Conservation (phyloP, 2,329 filamentous ascomycete genomes). For the Trichophyton schoenleinii region DNA sequence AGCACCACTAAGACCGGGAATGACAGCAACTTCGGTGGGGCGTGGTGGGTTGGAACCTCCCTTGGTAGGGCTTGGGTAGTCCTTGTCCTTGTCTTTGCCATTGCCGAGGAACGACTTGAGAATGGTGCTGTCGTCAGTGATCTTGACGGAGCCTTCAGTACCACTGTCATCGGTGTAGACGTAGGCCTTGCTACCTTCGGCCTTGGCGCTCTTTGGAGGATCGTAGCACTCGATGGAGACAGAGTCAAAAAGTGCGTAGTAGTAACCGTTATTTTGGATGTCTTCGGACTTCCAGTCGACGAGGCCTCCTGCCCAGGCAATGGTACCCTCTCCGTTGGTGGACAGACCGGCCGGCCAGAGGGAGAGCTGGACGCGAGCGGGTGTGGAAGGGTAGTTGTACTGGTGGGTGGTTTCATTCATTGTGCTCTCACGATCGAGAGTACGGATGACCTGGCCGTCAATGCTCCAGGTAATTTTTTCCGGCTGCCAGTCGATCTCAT, state of each 20-base stretch:
- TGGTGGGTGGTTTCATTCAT: constrained; percentile 74
- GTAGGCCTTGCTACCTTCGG: constrained; percentile 54
- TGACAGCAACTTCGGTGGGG: constrained; percentile 19
- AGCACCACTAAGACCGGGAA: constrained; percentile 23
- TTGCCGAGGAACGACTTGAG: constrained; percentile 71
- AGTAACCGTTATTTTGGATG: constrained; percentile 75
- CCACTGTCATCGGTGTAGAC: constrained; percentile 53
- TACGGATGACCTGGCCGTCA: constrained; percentile 66
- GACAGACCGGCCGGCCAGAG: constrained; percentile 85
- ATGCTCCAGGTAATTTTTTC: constrained; percentile 78
- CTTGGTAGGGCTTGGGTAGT: constrained; percentile 26
- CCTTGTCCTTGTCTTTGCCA: constrained; percentile 57
- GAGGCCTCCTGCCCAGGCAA: constrained; percentile 79
- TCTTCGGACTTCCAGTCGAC: constrained; percentile 77
- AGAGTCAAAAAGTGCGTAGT: constrained; percentile 66
- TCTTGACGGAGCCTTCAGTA: constrained; percentile 64
- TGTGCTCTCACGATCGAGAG: constrained; percentile 61
- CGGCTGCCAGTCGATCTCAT: constrained; percentile 85
- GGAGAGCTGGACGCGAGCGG: constrained; percentile 79
- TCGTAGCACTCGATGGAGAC: constrained; percentile 81
- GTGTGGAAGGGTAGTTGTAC: constrained; percentile 84
- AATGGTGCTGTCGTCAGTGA: constrained; percentile 61
- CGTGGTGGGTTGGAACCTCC: constrained; percentile 19
- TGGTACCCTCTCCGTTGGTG: constrained; percentile 68
- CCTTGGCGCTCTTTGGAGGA: constrained; percentile 57